Percentiles rank a stretch among this genome's conserved stretches.
Conservation (phyloP, 768 basidiomycete species). For the Mycena amicta region DNA sequence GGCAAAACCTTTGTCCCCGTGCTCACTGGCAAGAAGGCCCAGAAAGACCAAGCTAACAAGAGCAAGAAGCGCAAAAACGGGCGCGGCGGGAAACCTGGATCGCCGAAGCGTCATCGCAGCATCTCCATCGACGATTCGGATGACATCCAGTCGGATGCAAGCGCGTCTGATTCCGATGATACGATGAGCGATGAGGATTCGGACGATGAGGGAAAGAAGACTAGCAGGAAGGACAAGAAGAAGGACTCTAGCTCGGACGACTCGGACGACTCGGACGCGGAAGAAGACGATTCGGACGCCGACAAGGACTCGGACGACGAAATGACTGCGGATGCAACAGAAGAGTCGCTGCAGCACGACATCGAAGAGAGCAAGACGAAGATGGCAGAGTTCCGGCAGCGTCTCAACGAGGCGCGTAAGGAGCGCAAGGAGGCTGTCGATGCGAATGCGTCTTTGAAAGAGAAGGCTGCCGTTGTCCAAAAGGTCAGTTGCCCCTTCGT, state of each 20-base stretch:
- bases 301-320: slow-evolving; percentile 21
- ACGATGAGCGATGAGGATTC: slow-evolving; percentile 26
- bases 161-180: slow-evolving; percentile 27
- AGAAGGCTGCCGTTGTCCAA: slow-evolving; percentile 47
- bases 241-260: neutral
- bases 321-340: slow-evolving; percentile 42
- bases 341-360: slow-evolving; percentile 47
- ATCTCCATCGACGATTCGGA: slow-evolving; percentile 18
- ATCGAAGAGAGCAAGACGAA: slow-evolving; percentile 43
- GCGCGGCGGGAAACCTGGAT: slow-evolving; percentile 39
- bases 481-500: slow-evolving; percentile 31
- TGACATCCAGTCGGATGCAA: slow-evolving; percentile 25
- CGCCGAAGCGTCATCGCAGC: slow-evolving; percentile 47
- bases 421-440: slow-evolving; percentile 38
- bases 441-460: slow-evolving; percentile 38
- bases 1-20: slow-evolving; percentile 46
- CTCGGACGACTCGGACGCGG: slow-evolving; percentile 6
- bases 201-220: slow-evolving; percentile 22
- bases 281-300: slow-evolving; percentile 3
- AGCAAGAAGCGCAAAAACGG: slow-evolving; percentile 55
- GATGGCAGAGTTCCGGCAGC: slow-evolving; percentile 43
- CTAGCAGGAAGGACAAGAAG: slow-evolving; percentile 23
- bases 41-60: slow-evolving; percentile 20
- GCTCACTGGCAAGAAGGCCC: slow-evolving; percentile 37
- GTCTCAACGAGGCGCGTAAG: slow-evolving; percentile 39